Base-by-base conservation (phyloP, 78 protist genomes). In the Dictyostelium discoideum region DNA sequence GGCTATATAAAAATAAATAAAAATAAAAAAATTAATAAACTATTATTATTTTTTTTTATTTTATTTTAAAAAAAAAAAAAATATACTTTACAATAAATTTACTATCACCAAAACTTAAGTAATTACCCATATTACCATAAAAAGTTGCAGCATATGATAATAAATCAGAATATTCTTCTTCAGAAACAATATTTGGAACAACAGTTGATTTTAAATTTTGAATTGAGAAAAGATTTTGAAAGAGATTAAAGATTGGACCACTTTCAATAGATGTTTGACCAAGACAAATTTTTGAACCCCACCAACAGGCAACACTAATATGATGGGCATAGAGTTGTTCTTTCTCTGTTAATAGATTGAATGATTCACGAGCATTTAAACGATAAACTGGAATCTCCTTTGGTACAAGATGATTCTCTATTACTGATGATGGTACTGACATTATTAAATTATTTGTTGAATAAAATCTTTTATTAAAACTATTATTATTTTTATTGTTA, bases 81-180 rank as follows among this genome's bases (percentile, higher is more conserved):
- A 40, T 10, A 69, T 24, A 87, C 89, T 42, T n/a, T 78, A 86
- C 86, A 48, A 86, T 48, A 40, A 86, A 84, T 90, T 97, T 97
- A 57, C 97, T 86, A 93, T 97, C 98, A 69, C 98, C 98, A 63
- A 97, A 97, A 39, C 80, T 26, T 65, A 72, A 11, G 82, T 95
- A 97, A 95, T 97, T 97, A 83, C 98, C 98, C 96, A 94, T 85
- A 94, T 97, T 97, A 78, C 97, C 94, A 90, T 63, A 92, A 54
- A 94, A 88, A 39, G 29, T 44, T 2, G 96, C 96, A 5, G 86
- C 87, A 72, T 90, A 90, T 40, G 50, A 18, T 9, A 82, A 44
- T 8, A 90, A 5, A 48, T n/a, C 72, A 8, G 24, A 48, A 76
- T 50, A 90, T 1, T 90, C 87, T 1, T 18, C 82, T 24, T 60